Base-by-base conservation (phyloP, 75 land plant genomes). In the Sequoia sempervirens region DNA sequence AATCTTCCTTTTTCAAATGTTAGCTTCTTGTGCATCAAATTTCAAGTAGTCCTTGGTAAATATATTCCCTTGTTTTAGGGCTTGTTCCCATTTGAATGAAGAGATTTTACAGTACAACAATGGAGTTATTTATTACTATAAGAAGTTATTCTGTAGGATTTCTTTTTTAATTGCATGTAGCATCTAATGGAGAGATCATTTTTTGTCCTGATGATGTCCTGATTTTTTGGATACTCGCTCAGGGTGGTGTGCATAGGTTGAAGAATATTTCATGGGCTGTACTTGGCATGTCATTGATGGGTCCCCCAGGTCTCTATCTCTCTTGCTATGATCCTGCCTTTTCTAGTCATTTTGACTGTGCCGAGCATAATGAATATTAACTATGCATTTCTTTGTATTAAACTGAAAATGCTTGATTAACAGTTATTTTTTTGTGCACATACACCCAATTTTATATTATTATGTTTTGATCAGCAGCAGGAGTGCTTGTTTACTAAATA, bases 241-340 rank as follows among this genome's bases (percentile, higher is more conserved):
- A 93, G 94, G 80, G 50, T 50, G 82, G 45, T 80, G 90, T 84
- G 53, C 82, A 90, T 72, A 93, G 88, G 89, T 89, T 93, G 85
- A 93, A 88, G 85, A 91, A 91, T 72, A 88, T 93, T 30, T 85
- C 94, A 34, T 91, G 93, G 94, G 94, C 94, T 45, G 86, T 93
- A 46, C 78, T 91, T 53, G 34, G 93, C 82, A 80, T 91, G 73
- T 73, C 87, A 72, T 74, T 91, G 64, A 88, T 75, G 87, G 80
- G 84, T 83, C 72, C 50, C 50, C 41, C 85, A 89, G 89, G 92
- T 90, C 15, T 6, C 52, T 30, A 78, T 30, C 23, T 50, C 82
- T 52, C 73, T 56, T 2, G 5, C 17, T 30, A 2, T 1, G 64
- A 17, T 53, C 28, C 75, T 32, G 3, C 30, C 20, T 81, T 52